Evolutionary conservation across 2,329 filamentous ascomycete species (phyloP).

Genomic region (Arachnopeziza araneosa): DNA sequence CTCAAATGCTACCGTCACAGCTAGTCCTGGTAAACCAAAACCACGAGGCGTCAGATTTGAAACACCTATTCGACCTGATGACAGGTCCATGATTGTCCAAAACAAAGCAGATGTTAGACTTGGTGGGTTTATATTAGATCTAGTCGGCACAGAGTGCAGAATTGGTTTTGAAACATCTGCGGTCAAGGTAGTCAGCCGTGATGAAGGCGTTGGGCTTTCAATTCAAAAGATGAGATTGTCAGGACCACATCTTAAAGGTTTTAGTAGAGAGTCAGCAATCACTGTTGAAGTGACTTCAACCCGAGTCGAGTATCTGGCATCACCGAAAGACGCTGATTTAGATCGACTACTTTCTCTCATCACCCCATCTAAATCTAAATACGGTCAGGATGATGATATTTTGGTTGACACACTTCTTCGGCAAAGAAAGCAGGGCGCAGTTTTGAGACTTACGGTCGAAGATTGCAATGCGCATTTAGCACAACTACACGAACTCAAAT

Average conservation of each 20-base stretch:
- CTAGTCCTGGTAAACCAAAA: constrained; percentile 36
- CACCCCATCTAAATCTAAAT: constrained; percentile 86
- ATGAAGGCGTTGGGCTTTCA: constrained; percentile 64
- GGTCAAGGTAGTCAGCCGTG: constrained; percentile 72
- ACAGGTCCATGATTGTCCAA: constrained; percentile 22
- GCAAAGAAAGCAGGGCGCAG: constrained; percentile 79
- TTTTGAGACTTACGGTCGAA: constrained; percentile 66
- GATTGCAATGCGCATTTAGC: constrained; percentile 57
- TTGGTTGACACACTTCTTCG: constrained; percentile 86
- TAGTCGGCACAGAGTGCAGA: constrained; percentile 74
- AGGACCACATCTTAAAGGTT: constrained; percentile 59
- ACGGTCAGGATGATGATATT: constrained; percentile 83
- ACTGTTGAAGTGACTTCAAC: constrained; percentile 59
- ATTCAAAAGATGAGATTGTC: constrained; percentile 71
- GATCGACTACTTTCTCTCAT: constrained; percentile 79
- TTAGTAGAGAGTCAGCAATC: constrained; percentile 53
- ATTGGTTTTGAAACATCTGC: constrained; percentile 72
- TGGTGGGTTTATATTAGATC: constrained; percentile 67
- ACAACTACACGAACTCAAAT: constrained; percentile 58
- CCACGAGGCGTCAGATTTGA: constrained; percentile 56
- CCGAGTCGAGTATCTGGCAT: constrained; percentile 64
- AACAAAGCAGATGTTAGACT: constrained; percentile 71
- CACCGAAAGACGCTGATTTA: constrained; percentile 74
- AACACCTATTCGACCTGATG: constrained; percentile 32
- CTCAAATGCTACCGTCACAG: constrained; percentile 56